Percentiles rank a stretch among this genome's conserved stretches.
Evolutionary conservation across 2,329 filamentous ascomycete genomes (phyloP).

Genomic region (Pestalotiopsis sp.): DNA sequence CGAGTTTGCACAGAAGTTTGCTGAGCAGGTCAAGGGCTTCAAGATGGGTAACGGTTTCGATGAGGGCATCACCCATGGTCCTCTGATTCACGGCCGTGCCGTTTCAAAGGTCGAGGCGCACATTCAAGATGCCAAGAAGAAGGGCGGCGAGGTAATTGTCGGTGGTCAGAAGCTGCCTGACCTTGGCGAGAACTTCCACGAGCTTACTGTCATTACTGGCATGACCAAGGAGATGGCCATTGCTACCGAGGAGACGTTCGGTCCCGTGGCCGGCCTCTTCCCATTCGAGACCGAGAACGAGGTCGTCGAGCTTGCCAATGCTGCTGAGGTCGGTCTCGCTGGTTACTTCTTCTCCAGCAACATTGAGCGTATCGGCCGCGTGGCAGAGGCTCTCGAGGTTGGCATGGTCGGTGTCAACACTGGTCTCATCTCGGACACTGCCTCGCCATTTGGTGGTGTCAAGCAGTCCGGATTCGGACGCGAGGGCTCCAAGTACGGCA

Average conservation of each 20-base stretch:
- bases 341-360: slow-evolving; percentile 88
- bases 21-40: slow-evolving; percentile 73
- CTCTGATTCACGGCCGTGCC: slow-evolving; percentile 83
- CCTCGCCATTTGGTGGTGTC: slow-evolving; percentile 74
- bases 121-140: slow-evolving; percentile 75
- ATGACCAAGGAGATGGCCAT: slow-evolving; percentile 87
- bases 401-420: slow-evolving; percentile 90
- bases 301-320: slow-evolving; percentile 82
- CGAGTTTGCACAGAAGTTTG: slow-evolving; percentile 68
- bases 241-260: slow-evolving; percentile 90
- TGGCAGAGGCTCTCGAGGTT: slow-evolving; percentile 74
- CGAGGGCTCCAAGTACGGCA: slow-evolving; percentile 77
- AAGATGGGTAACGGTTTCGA: slow-evolving; percentile 77
- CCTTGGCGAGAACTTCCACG: slow-evolving; percentile 83
- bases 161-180: slow-evolving; percentile 77
- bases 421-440: slow-evolving; percentile 63
- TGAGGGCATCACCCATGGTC: slow-evolving; percentile 74
- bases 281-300: slow-evolving; percentile 87
- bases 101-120: slow-evolving; percentile 79
- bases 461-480: slow-evolving; percentile 82
- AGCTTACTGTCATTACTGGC: slow-evolving; percentile 85
- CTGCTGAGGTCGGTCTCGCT: slow-evolving; percentile 82
- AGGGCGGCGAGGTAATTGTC: slow-evolving; percentile 74
- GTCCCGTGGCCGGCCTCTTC: slow-evolving; percentile 89
- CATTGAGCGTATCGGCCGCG: slow-evolving; percentile 59